These are phyloP conservation scores for Fusarium lyarnte DNA, from an alignment of 2,329 filamentous ascomycete genomes.

Conservation along the genomic window DNA sequence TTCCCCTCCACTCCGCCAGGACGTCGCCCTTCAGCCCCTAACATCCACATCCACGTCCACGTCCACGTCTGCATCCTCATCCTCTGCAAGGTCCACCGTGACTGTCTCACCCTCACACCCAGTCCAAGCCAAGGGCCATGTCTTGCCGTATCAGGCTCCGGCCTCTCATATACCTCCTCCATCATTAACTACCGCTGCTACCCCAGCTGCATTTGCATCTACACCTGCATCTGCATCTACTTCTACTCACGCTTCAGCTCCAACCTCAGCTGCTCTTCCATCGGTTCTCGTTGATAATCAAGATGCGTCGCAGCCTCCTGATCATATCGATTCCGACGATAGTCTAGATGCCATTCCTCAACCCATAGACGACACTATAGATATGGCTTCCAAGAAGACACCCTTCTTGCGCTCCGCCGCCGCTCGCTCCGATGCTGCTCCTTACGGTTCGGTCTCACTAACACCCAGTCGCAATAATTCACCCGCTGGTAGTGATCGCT, in stretches of 20 bases:
- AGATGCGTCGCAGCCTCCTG: constrained; percentile 19
- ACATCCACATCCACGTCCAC: constrained; percentile 38
- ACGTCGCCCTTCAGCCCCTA: constrained; percentile 48
- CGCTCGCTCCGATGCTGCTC: constrained; percentile 44
- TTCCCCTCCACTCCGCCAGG: constrained; percentile 42
- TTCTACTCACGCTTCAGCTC: not conserved
- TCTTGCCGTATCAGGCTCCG: constrained; percentile 37
- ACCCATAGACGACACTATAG: constrained; percentile 30
- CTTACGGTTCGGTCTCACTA: constrained; percentile 52
- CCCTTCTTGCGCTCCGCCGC: constrained; percentile 49
- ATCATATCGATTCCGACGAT: constrained; percentile 14
- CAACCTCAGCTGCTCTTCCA: not conserved
- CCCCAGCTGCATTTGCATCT: constrained; percentile 24
- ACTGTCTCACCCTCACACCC: constrained; percentile 41
- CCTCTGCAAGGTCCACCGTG: constrained; percentile 41
- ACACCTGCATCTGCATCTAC: constrained; percentile 19
- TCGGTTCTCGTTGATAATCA: not conserved
- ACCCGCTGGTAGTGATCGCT: constrained; percentile 48
- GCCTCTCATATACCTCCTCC: constrained; percentile 38
- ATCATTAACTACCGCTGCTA: constrained; percentile 34
- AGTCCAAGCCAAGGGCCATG: constrained; percentile 40
- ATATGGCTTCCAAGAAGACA: constrained; percentile 51
- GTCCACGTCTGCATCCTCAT: constrained; percentile 36
- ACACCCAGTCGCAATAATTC: constrained; percentile 50
- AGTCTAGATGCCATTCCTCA: constrained; percentile 41